Conservation (phyloP, 2,329 filamentous ascomycete genomes). For the Pseudofabraea citricarpa region DNA sequence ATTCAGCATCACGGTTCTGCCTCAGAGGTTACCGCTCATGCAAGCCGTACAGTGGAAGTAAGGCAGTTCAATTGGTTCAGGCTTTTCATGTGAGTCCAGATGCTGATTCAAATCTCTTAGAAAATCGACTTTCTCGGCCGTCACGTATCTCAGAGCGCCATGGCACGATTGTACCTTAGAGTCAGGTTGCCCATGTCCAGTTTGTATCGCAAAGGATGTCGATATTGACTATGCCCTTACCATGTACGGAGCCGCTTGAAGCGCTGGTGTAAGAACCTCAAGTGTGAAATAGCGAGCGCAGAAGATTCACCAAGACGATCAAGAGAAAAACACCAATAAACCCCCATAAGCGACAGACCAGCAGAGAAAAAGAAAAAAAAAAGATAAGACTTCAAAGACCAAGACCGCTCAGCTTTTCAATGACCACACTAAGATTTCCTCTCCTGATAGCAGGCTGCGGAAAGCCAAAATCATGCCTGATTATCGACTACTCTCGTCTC, state of each 20-base stretch:
- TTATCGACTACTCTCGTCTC: too few species aligned
- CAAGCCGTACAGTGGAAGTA: conserved; percentile 8
- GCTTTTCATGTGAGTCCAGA: not conserved
- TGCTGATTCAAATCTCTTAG: not conserved
- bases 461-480: too few species aligned
- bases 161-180: not conserved
- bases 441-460: too few species aligned
- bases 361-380: too few species aligned
- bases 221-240: not conserved
- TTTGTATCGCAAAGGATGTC: not conserved
- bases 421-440: too few species aligned
- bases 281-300: too few species aligned
- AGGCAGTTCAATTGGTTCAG: not conserved
- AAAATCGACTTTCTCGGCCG: conserved; percentile 2
- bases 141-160: conserved; percentile 8
- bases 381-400: too few species aligned
- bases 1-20: conserved; percentile 10
- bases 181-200: not conserved
- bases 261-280: too few species aligned
- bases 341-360: too few species aligned
- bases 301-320: too few species aligned
- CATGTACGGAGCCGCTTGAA: not conserved
- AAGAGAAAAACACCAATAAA: too few species aligned
- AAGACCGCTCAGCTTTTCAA: too few species aligned
- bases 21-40: conserved; percentile 9